These are phyloP conservation scores for Gastrolobium villosum DNA, from an alignment of 306 rosid species.

Conservation along the genomic window DNA sequence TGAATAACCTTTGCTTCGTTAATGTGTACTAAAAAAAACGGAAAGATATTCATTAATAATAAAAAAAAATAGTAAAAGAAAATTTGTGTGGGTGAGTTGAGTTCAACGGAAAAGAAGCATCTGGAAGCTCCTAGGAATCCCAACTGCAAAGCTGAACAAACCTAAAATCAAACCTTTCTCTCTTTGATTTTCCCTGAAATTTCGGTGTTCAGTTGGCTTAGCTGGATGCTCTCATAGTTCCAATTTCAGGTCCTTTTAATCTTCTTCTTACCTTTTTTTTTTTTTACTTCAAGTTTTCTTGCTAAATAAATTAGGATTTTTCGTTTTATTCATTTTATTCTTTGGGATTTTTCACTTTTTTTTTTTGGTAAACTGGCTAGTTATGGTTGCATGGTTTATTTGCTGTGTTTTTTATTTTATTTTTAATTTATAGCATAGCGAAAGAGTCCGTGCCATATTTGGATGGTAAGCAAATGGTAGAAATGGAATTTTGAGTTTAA, in stretches of 20 bases:
- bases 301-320: not conserved
- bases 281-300: not conserved
- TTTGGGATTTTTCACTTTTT: not conserved
- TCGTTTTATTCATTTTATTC: not conserved
- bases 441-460: not conserved
- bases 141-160: constrained; percentile 37
- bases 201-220: constrained; percentile 37
- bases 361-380: not conserved
- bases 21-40: too few relatives aligned
- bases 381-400: constrained; percentile 25
- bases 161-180: not conserved
- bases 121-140: constrained; percentile 57
- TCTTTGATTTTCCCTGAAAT: constrained; percentile 15
- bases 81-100: not conserved
- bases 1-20: constrained; percentile 48
- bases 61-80: constrained; percentile 8
- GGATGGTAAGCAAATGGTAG: constrained; percentile 16
- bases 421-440: not conserved
- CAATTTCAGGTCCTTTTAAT: constrained; percentile 35
- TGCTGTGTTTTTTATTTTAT: too few relatives aligned
- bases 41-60: constrained; percentile 36
- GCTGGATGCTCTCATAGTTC: constrained; percentile 31
- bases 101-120: constrained; percentile 38
- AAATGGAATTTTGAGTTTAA: not conserved
- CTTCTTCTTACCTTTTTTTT: not conserved